Conservation (phyloP, 2,329 filamentous ascomycete genomes). For the Fusarium aywerte region DNA sequence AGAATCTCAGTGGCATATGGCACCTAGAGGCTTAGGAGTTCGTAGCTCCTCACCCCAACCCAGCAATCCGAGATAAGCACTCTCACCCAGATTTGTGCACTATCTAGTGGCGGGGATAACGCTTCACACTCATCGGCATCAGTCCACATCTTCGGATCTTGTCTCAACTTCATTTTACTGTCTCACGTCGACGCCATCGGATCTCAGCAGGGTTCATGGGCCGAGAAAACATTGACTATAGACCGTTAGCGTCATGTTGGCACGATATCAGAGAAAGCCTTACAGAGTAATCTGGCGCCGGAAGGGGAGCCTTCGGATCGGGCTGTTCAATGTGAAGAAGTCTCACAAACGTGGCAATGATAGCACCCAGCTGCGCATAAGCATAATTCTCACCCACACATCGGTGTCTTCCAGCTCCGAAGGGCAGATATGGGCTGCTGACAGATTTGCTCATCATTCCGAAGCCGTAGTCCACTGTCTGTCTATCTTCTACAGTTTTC, state of each 20-base stretch:
- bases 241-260: background rate
- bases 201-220: constrained; percentile 40
- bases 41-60: background rate
- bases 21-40: no score
- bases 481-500: constrained; percentile 68
- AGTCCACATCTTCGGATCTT: no score
- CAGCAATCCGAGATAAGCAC: no score
- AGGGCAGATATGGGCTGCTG: constrained; percentile 88
- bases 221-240: constrained; percentile 40
- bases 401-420: constrained; percentile 91
- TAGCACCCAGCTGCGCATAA: constrained; percentile 88
- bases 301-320: constrained; percentile 70
- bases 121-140: no score
- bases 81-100: no score
- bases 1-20: no score
- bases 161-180: background rate
- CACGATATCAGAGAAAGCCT: accelerated
- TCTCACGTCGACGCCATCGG: constrained; percentile 30
- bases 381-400: constrained; percentile 98
- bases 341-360: constrained; percentile 79
- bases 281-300: constrained; percentile 70
- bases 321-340: constrained; percentile 72
- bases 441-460: constrained; percentile 91
- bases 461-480: constrained; percentile 93
- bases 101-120: no score